Percentiles rank a stretch among this genome's conserved stretches.
phyloP scores from a whole-genome alignment of 371 early-diverging fungal genomes.

The Circinella minor region DNA sequence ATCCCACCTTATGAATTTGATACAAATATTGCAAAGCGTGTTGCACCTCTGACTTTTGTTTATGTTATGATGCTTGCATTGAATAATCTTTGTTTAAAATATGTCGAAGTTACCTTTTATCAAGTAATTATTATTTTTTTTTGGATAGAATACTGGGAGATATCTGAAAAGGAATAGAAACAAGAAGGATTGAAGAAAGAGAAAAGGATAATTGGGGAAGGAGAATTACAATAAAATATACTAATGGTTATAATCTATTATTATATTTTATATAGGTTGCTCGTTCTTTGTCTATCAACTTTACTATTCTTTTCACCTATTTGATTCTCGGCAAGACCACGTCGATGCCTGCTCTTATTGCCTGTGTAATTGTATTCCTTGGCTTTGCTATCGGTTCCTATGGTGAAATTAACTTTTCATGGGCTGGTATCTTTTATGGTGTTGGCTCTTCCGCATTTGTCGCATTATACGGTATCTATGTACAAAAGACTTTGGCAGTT shows the following conservation, averaged over 20 bases:
- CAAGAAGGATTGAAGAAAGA: neutral
- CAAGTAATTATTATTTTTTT: conserved; percentile 44
- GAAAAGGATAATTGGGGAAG: neutral
- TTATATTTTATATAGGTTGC: conserved; percentile 51
- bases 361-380: conserved; percentile 70
- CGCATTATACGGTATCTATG: conserved; percentile 77
- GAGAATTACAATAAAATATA: neutral
- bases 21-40: conserved; percentile 53
- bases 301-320: conserved; percentile 74
- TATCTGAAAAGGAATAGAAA: neutral
- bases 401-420: conserved; percentile 75
- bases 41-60: conserved; percentile 69
- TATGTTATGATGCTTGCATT: conserved; percentile 75
- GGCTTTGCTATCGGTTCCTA: conserved; percentile 76
- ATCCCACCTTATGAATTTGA: conserved; percentile 77
- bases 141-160: neutral
- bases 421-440: conserved; percentile 71
- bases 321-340: conserved; percentile 65
- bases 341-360: conserved; percentile 57
- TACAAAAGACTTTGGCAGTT: conserved; percentile 69
- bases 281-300: conserved; percentile 73
- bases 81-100: conserved; percentile 73
- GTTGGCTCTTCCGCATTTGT: conserved; percentile 75
- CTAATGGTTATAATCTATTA: neutral
- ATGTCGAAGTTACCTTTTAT: conserved; percentile 77